Evolutionary conservation across 441 rosid genomes (phyloP), one percentile per base, ranked within the genome.

Genomic region (Manihot esculenta): DNA sequence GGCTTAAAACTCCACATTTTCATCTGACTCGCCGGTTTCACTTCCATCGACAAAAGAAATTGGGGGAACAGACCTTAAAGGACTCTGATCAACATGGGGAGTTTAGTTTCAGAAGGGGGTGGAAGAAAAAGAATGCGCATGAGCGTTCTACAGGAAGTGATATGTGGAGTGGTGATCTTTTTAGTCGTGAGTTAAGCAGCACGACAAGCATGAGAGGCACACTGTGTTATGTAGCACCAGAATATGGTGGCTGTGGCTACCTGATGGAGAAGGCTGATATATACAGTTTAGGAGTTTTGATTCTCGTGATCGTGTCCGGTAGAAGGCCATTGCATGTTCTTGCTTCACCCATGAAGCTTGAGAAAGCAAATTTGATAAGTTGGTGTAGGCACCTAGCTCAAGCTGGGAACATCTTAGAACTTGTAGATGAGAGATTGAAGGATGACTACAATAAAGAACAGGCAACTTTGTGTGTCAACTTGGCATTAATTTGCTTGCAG

Each of bases 191-290:
- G 76, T 77, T 94, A 58, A 95, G 99, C 83, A 95, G 99, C 91
- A 95, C 99, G 4, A 94, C 99, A 3, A 91, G 99, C 87, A 89
- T 95, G 98, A 86, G 97, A 75, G 98, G 98, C 0, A 95, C 99
- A 20, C 61, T 95, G 75, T 95, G 99, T 62, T 95, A 95, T 78
- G 90, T 91, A 47, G 99, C 97, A 6, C 99, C 97, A 0, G 99
- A 95, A 72, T 85, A 87, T 44, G 90, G 98, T 56, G 91, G 94
- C 12, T 89, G 88, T 53, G 97, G 97, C 23, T 89, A 87, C 79
- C 70, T 92, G 72, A 84, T 92, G 88, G 99, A 92, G 90, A 95
- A 95, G 81, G 93, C 94, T 0, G 99, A 95, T 80, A 85, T 95
- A 66, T 95, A 95, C 80, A 92, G 97, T 75, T 85, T 95, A 47